These are phyloP conservation scores for Huntiella decipiens DNA, from an alignment of 2,329 filamentous ascomycete genomes.

Conservation along the genomic window DNA sequence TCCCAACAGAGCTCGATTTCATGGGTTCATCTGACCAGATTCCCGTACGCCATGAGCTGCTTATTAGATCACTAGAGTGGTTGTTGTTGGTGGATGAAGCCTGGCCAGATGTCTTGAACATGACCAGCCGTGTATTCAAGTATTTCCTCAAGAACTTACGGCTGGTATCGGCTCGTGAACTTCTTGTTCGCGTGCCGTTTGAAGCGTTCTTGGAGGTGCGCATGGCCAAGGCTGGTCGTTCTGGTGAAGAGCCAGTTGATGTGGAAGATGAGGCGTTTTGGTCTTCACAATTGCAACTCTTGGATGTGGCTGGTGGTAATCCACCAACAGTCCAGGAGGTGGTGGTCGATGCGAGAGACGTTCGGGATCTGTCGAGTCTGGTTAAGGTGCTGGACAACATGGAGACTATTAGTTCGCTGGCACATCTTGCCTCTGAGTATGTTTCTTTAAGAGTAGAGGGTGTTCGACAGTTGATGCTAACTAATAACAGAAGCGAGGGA, in stretches of 20 bases:
- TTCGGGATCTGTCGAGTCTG: slow-evolving; percentile 50
- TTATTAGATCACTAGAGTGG: slow-evolving; percentile 75
- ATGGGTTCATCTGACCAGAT: slow-evolving; percentile 39
- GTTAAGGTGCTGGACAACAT: slow-evolving; percentile 46
- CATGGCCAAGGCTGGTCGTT: slow-evolving; percentile 19
- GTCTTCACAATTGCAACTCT: slow-evolving; percentile 16
- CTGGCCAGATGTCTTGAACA: slow-evolving; percentile 50
- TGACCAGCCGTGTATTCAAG: slow-evolving; percentile 57
- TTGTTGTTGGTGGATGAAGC: slow-evolving; percentile 54
- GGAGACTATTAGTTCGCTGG: slow-evolving; percentile 43
- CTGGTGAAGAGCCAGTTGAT: slow-evolving; percentile 18
- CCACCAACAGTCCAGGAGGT: slow-evolving; percentile 22
- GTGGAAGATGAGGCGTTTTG: slow-evolving; percentile 24
- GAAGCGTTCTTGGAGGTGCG: slow-evolving; percentile 25
- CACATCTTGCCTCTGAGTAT: slow-evolving; percentile 33
- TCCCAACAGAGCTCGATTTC: slow-evolving; percentile 36
- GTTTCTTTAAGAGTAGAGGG: slow-evolving; percentile 15
- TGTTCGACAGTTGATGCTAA: neutral
- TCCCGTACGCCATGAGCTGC: slow-evolving; percentile 42
- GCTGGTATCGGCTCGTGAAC: slow-evolving; percentile 33
- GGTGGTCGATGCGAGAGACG: slow-evolving; percentile 37
- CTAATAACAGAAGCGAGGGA: slow-evolving; percentile 16
- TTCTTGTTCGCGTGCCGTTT: slow-evolving; percentile 33
- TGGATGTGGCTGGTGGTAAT: slow-evolving; percentile 11
- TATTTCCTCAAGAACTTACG: slow-evolving; percentile 49